These are phyloP conservation scores for Nemania sp. DNA, from an alignment of 2,329 filamentous ascomycete genomes.

Conservation along the genomic window DNA sequence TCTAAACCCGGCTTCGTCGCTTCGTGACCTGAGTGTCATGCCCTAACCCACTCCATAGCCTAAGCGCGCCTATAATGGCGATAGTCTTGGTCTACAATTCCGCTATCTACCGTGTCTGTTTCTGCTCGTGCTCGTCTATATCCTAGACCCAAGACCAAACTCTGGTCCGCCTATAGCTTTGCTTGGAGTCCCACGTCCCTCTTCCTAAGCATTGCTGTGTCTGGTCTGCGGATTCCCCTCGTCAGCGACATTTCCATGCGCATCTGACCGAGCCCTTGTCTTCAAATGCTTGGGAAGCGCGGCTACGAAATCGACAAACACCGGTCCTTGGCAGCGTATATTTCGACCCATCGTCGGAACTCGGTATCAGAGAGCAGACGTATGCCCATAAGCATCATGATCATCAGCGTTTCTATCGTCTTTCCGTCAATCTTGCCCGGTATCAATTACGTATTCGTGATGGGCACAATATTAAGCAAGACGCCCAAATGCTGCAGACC, in stretches of 20 bases:
- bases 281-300: slow-evolving; percentile 66
- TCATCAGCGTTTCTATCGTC: slow-evolving; percentile 67
- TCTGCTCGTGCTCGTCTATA: slow-evolving; percentile 4
- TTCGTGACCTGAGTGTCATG: not conserved
- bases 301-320: slow-evolving; percentile 63
- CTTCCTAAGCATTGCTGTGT: slow-evolving; percentile 41
- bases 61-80: slow-evolving; percentile 14
- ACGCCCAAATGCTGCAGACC: slow-evolving; percentile 66
- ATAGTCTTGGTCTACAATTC: slow-evolving; percentile 5
- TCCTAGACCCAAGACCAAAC: not conserved
- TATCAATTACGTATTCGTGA: slow-evolving; percentile 11
- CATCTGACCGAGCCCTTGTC: slow-evolving; percentile 62
- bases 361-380: slow-evolving; percentile 57
- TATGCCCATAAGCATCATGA: slow-evolving; percentile 71
- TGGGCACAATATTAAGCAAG: no score
- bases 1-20: not conserved
- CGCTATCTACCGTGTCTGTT: slow-evolving; percentile 6
- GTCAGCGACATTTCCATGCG: slow-evolving; percentile 56
- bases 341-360: slow-evolving; percentile 61
- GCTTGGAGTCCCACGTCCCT: slow-evolving; percentile 41
- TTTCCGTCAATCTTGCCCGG: slow-evolving; percentile 46
- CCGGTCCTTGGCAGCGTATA: slow-evolving; percentile 62
- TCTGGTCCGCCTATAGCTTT: slow-evolving; percentile 40
- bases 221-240: slow-evolving; percentile 58
- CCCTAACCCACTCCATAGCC: slow-evolving; percentile 19